phyloP scores from a whole-genome alignment of 495 filamentous ascomycete genomes.

The Hypoxylon lienhwacheense region DNA sequence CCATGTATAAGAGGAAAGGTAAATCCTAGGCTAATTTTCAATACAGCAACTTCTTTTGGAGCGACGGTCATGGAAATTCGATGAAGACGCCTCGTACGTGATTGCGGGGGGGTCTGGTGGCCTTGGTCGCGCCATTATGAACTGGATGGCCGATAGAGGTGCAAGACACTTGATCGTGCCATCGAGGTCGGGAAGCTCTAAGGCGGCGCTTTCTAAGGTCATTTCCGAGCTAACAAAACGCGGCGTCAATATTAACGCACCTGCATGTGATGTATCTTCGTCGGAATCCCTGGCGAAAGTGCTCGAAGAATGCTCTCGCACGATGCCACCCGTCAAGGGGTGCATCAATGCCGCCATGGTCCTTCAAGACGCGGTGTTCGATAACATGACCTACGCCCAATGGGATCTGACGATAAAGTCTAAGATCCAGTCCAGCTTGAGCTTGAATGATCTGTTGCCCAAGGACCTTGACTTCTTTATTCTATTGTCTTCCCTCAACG shows the following conservation, averaged over 20 bases:
- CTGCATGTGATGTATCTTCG: constrained; percentile 46
- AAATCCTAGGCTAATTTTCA: constrained; percentile 3
- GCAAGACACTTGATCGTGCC: constrained; percentile 57
- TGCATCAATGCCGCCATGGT: constrained; percentile 56
- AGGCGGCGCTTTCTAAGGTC: constrained; percentile 20
- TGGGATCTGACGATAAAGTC: constrained; percentile 46
- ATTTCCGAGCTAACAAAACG: constrained; percentile 27
- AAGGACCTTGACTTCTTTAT: constrained; percentile 61
- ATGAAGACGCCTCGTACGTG: constrained; percentile 52
- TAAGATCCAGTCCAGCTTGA: constrained; percentile 49
- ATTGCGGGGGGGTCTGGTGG: constrained; percentile 61
- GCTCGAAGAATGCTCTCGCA: constrained; percentile 30
- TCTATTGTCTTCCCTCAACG: constrained; percentile 57
- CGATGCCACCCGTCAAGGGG: constrained; percentile 56
- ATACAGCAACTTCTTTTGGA: constrained; percentile 24
- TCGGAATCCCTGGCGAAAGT: constrained; percentile 6
- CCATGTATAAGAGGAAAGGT: neutral
- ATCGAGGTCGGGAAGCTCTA: constrained; percentile 50
- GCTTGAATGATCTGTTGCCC: constrained; percentile 50
- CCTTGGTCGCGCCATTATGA: constrained; percentile 56
- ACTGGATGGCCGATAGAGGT: constrained; percentile 56
- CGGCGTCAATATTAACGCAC: constrained; percentile 37
- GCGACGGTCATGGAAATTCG: constrained; percentile 29
- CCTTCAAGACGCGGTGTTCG: constrained; percentile 51
- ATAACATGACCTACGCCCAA: constrained; percentile 51